Conservation (phyloP, 306 rosid species). For the Abrus precatorius region DNA sequence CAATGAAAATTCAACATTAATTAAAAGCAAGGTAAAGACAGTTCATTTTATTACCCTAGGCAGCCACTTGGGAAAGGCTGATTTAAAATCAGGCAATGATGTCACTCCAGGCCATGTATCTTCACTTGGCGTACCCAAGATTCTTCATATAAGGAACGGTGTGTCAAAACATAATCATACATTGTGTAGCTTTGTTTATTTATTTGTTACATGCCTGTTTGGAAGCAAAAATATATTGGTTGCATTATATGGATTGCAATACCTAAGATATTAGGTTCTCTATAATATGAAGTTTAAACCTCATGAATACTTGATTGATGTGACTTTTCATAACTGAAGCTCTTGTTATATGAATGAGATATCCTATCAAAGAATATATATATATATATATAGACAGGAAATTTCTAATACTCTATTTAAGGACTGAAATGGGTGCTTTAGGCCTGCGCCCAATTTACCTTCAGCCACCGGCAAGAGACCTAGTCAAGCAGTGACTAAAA, state of each 20-base stretch:
- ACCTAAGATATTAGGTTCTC: background rate
- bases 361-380: background rate
- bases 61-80: conserved; percentile 95
- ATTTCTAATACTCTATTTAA: background rate
- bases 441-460: background rate
- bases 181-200: conserved; percentile 35
- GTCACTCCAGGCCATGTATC: conserved; percentile 98
- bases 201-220: conserved; percentile 41
- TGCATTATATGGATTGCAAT: conserved; percentile 36
- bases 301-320: conserved; percentile 21
- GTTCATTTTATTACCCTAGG: conserved; percentile 64
- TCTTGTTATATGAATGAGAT: background rate
- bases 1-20: conserved; percentile 22
- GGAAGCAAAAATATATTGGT: conserved; percentile 33
- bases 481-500: background rate
- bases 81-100: conserved; percentile 94
- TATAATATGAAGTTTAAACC: background rate
- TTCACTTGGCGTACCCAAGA: conserved; percentile 93
- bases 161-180: conserved; percentile 39
- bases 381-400: background rate
- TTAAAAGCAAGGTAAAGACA: conserved; percentile 16
- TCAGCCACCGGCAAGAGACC: conserved; percentile 3
- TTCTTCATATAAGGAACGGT: conserved; percentile 66
- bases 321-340: conserved; percentile 14
- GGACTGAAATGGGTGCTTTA: background rate